A percentile compares a stretch with the other conserved stretches of the same genome.
These are phyloP conservation scores for Bacidia gigantensis DNA, from an alignment of 495 filamentous ascomycete genomes.

Conservation along the genomic window DNA sequence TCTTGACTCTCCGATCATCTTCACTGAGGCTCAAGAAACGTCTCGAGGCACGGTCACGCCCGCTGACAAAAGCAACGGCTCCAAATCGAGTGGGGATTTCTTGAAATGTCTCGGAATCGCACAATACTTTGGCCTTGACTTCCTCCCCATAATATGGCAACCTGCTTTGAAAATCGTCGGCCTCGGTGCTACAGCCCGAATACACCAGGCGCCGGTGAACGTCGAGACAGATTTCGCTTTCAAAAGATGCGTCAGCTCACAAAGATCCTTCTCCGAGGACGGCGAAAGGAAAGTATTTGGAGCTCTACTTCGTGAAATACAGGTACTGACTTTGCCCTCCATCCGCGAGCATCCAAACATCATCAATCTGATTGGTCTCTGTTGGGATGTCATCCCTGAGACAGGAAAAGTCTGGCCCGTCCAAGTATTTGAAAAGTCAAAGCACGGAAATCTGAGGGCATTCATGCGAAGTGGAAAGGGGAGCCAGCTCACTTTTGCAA, in stretches of 20 bases:
- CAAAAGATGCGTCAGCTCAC: slow-evolving; percentile 14
- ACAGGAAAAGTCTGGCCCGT: slow-evolving; percentile 16
- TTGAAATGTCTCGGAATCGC: slow-evolving; percentile 10
- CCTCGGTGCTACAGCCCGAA: slow-evolving; percentile 7
- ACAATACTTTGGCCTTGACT: slow-evolving; percentile 9
- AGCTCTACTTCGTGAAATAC: slow-evolving; percentile 1
- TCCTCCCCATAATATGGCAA: slow-evolving; percentile 16
- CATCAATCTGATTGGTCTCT: slow-evolving; percentile 12
- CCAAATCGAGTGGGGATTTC: background rate
- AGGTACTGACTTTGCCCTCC: background rate
- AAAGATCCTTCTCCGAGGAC: background rate
- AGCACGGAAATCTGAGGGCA: slow-evolving; percentile 10
- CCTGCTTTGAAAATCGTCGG: slow-evolving; percentile 4
- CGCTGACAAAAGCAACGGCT: slow-evolving; percentile 7
- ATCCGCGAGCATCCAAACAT: slow-evolving; percentile 13
- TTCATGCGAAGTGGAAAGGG: slow-evolving; percentile 8
- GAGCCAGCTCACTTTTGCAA: slow-evolving; percentile 3
- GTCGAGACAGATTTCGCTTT: slow-evolving; percentile 13
- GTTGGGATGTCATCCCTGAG: slow-evolving; percentile 10
- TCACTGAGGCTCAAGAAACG: too few species aligned
- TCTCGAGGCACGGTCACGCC: too few species aligned
- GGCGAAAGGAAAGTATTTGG: background rate
- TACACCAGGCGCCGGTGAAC: slow-evolving; percentile 9
- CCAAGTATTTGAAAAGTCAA: slow-evolving; percentile 15
- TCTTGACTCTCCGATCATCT: too few species aligned